phyloP scores from a whole-genome alignment of 371 early-diverging fungal genomes.

The Apophysomyces variabilis region DNA sequence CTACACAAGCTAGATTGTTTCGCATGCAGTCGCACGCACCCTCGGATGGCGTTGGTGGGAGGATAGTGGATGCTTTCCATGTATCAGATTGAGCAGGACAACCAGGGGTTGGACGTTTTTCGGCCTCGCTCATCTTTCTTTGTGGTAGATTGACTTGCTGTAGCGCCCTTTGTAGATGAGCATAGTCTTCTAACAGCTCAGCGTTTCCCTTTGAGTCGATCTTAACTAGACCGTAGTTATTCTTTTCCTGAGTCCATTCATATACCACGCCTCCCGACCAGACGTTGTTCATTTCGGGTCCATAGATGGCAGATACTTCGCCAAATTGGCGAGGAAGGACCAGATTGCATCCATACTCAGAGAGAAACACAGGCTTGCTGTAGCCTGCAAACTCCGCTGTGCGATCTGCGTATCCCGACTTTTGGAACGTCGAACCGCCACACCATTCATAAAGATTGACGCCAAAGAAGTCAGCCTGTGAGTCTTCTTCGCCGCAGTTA shows the following conservation, averaged over 20 bases:
- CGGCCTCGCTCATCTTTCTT: slow-evolving; percentile 52
- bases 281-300: slow-evolving; percentile 65
- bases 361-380: slow-evolving; percentile 65
- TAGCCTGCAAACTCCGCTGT: slow-evolving; percentile 57
- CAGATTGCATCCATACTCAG: slow-evolving; percentile 70
- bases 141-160: slow-evolving; percentile 48
- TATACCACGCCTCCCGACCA: slow-evolving; percentile 84
- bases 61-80: slow-evolving; percentile 62
- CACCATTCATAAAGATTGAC: slow-evolving; percentile 76
- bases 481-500: slow-evolving; percentile 70
- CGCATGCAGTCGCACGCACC: slow-evolving; percentile 74
- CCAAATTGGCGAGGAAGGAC: slow-evolving; percentile 59
- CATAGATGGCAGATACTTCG: slow-evolving; percentile 70
- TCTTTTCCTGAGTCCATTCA: slow-evolving; percentile 81
- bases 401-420: slow-evolving; percentile 64
- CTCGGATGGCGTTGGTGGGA: slow-evolving; percentile 76
- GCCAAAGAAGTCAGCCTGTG: slow-evolving; percentile 79
- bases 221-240: slow-evolving; percentile 78
- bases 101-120: slow-evolving; percentile 28
- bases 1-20: slow-evolving; percentile 63
- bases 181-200: slow-evolving; percentile 52
- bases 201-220: slow-evolving; percentile 41
- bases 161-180: slow-evolving; percentile 46
- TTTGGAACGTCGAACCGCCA: slow-evolving; percentile 55
- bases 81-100: slow-evolving; percentile 60